A percentile compares a stretch with the other conserved stretches of the same genome.
phyloP scores from a whole-genome alignment of 768 basidiomycete genomes.

The Suillus americanus region DNA sequence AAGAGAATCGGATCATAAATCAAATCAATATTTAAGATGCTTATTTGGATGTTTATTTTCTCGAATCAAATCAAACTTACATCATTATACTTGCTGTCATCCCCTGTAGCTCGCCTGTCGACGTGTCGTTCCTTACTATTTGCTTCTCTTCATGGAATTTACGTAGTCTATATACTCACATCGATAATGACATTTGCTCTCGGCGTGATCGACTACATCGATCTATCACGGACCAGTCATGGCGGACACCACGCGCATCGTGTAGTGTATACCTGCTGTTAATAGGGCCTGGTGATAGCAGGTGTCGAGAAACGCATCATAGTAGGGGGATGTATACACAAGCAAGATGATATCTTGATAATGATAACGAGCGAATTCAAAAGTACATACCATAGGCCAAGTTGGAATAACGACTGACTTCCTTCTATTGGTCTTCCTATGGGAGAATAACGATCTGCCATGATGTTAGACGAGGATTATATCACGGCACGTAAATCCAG shows the following conservation, averaged over 20 bases:
- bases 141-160: not conserved
- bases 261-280: not conserved
- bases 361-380: not conserved
- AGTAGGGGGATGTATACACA: not conserved
- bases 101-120: not conserved
- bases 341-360: not conserved
- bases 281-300: not conserved
- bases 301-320: not conserved
- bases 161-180: not conserved
- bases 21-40: slow-evolving; percentile 5
- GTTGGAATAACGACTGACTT: not conserved
- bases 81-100: slow-evolving; percentile 1
- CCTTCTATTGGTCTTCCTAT: not conserved
- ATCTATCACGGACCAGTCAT: not conserved
- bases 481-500: not conserved
- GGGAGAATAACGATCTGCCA: not conserved
- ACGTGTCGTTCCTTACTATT: not conserved
- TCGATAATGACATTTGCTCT: not conserved
- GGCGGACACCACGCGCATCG: not conserved
- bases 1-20: slow-evolving; percentile 48
- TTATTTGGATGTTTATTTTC: slow-evolving; percentile 6
- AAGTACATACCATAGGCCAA: not conserved
- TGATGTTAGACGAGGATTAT: not conserved
- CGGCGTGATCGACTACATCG: not conserved
- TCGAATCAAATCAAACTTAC: not conserved